Percentiles rank a stretch among this genome's conserved stretches.
These are phyloP conservation scores for Grifola frondosa DNA, from an alignment of 1,284 basidiomycete genomes.

Conservation along the genomic window DNA sequence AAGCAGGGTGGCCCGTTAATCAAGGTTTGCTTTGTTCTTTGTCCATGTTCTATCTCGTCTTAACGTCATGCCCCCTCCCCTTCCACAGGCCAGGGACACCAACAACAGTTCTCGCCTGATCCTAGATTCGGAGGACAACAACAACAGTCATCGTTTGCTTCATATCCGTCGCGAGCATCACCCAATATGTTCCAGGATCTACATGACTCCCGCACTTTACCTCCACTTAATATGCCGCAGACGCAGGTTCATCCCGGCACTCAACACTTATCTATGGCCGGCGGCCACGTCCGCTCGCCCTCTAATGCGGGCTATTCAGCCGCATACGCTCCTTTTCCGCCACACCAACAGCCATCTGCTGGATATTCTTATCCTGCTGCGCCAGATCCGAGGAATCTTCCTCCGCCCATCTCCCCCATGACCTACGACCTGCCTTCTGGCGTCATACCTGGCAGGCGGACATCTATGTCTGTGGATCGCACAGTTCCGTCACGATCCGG, in stretches of 20 bases:
- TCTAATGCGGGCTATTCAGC: conserved; percentile 24
- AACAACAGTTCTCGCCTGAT: conserved; percentile 38
- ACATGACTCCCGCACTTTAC: conserved; percentile 46
- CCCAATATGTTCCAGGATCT: conserved; percentile 43
- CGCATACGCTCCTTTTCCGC: conserved; percentile 23
- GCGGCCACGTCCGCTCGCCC: conserved; percentile 28
- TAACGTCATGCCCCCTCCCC: conserved; percentile 14
- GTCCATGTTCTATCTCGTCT: conserved; percentile 13
- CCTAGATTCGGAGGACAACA: conserved; percentile 51
- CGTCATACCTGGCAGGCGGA: conserved; percentile 22
- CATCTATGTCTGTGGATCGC: conserved; percentile 33
- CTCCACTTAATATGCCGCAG: conserved; percentile 43
- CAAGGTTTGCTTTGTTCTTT: conserved; percentile 40
- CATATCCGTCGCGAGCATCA: conserved; percentile 49
- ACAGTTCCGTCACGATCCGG: conserved; percentile 26
- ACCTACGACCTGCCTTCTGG: conserved; percentile 26
- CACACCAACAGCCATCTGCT: conserved; percentile 22
- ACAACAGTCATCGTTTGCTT: conserved; percentile 42
- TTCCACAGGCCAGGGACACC: conserved; percentile 22
- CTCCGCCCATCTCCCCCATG: conserved; percentile 35
- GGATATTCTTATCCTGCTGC: conserved; percentile 22
- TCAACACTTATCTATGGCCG: conserved; percentile 19
- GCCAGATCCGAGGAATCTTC: conserved; percentile 29
- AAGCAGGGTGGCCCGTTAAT: conserved; percentile 44
- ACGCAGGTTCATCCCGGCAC: conserved; percentile 25